These are phyloP conservation scores for Macrolepiota fuliginosa DNA, from an alignment of 768 basidiomycete genomes.

Conservation along the genomic window DNA sequence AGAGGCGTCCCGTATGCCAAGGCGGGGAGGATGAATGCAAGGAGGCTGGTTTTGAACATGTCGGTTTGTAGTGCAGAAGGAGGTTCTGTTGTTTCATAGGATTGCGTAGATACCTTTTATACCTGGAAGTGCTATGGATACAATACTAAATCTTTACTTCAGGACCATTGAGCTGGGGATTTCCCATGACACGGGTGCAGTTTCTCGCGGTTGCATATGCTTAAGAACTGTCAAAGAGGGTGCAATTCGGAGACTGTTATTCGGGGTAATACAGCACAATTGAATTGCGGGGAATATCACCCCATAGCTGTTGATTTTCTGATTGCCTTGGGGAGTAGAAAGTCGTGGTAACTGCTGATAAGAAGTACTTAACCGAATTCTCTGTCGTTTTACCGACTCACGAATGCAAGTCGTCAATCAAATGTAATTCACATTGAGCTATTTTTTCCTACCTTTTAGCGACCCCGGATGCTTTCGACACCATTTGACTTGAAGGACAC, in stretches of 20 bases:
- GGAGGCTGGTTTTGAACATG: conserved; percentile 19
- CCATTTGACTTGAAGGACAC: conserved; percentile 3
- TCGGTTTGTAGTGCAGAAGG: neutral
- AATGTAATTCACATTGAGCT: neutral
- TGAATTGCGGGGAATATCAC: neutral
- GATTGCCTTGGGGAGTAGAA: neutral
- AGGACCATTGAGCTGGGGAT: neutral
- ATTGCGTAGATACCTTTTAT: neutral
- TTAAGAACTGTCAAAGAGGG: neutral
- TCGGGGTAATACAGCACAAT: neutral
- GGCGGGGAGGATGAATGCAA: conserved; percentile 19
- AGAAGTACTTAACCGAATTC: neutral
- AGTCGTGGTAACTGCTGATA: neutral
- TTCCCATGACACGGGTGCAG: conserved; percentile 7
- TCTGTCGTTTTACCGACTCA: neutral
- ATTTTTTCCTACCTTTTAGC: neutral
- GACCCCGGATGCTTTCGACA: neutral
- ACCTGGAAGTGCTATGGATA: neutral
- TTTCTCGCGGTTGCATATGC: neutral
- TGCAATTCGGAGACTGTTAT: neutral
- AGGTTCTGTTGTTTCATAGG: neutral
- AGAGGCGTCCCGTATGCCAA: conserved; percentile 18
- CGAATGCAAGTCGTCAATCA: neutral
- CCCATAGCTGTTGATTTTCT: neutral
- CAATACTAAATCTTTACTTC: neutral